These are phyloP conservation scores for Rhododendron williamsianum DNA, from an alignment of 148 eudicot genomes.

Conservation along the genomic window DNA sequence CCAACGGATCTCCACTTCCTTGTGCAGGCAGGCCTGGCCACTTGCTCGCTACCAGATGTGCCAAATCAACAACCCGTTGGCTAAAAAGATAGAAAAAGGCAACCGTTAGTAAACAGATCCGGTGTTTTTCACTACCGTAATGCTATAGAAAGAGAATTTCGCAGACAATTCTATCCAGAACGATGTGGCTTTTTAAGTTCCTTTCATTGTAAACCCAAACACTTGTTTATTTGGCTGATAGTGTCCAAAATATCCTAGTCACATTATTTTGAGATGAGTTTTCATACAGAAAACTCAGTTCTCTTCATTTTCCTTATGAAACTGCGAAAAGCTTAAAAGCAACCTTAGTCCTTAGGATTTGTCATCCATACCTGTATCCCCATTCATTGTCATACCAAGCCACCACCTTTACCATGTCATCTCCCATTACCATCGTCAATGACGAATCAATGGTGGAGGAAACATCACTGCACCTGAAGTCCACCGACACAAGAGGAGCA, in stretches of 20 bases:
- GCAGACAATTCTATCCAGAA: neutral
- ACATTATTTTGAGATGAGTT: neutral
- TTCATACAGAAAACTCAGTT: neutral
- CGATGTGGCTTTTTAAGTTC: neutral
- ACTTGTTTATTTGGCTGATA: neutral
- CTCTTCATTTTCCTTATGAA: neutral
- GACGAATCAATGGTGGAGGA: conserved; percentile 92
- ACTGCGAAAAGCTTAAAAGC: neutral
- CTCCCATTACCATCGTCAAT: conserved; percentile 99
- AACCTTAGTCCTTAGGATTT: neutral
- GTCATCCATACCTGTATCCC: conserved; percentile 78
- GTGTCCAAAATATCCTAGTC: neutral
- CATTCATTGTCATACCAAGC: conserved; percentile 99
- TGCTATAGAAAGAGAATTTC: neutral
- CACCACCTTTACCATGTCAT: conserved; percentile 98
- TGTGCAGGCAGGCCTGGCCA: conserved; percentile 66
- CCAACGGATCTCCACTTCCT: conserved; percentile 90
- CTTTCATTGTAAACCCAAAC: neutral
- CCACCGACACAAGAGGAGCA: conserved; percentile 86
- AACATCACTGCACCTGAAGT: conserved; percentile 85
- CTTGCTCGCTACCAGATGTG: conserved; percentile 79
- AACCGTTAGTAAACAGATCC: neutral
- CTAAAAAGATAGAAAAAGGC: conserved; percentile 25
- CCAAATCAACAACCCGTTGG: conserved; percentile 97
- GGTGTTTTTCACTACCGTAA: neutral